Conservation (phyloP, 2,329 filamentous ascomycete species). For the Penicillium sp. region DNA sequence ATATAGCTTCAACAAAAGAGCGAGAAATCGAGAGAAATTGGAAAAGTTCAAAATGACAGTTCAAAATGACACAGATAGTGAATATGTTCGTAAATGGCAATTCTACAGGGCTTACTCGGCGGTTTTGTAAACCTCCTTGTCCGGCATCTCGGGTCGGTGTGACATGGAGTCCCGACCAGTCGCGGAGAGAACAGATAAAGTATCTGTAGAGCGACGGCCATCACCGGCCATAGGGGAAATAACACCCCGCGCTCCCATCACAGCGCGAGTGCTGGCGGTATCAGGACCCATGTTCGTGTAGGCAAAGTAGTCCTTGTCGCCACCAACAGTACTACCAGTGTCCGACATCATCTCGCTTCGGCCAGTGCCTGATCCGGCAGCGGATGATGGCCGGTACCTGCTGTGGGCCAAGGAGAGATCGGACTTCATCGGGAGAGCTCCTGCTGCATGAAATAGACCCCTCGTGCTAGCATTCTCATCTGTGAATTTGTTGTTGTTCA, state of each 20-base stretch:
- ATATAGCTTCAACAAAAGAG: background rate
- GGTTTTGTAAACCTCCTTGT: constrained; percentile 31
- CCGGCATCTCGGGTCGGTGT: constrained; percentile 28
- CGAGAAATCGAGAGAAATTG: background rate
- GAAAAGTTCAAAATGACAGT: background rate
- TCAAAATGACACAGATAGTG: background rate
- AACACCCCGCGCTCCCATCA: constrained; percentile 29
- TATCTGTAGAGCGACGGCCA: constrained; percentile 26
- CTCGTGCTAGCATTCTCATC: constrained; percentile 37
- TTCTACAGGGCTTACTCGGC: constrained; percentile 20
- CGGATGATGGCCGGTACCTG: constrained; percentile 22
- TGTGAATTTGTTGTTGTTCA: constrained; percentile 25
- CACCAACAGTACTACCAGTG: constrained; percentile 28
- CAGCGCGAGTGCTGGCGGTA: constrained; percentile 32
- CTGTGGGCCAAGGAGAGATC: constrained; percentile 20
- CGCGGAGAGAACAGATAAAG: constrained; percentile 17
- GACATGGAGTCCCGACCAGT: constrained; percentile 8
- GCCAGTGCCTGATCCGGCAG: constrained; percentile 26
- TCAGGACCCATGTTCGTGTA: constrained; percentile 21
- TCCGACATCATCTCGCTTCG: constrained; percentile 32
- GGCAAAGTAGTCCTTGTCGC: constrained; percentile 24
- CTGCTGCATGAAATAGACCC: constrained; percentile 30
- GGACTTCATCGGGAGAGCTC: constrained; percentile 23
- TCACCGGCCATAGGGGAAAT: constrained; percentile 18
- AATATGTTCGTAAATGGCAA: background rate